Evolutionary conservation across 208 protist genomes (phyloP).

Genomic region (Trypanosoma boissoni): DNA sequence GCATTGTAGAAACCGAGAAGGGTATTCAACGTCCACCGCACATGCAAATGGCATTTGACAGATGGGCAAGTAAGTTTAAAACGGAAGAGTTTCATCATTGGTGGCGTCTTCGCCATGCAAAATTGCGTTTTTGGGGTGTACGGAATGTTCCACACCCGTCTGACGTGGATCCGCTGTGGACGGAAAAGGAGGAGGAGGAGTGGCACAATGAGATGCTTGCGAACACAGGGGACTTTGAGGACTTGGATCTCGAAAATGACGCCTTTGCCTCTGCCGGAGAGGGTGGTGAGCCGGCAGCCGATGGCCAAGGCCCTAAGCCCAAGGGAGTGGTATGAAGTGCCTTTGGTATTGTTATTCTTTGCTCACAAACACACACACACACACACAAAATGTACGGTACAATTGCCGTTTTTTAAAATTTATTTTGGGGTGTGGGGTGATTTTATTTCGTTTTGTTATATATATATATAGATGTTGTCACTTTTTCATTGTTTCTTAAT

Average conservation of each 20-base stretch:
- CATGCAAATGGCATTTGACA: conserved; percentile 93
- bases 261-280: conserved; percentile 59
- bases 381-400: too few relatives aligned
- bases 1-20: conserved; percentile 86
- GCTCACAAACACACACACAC: too few relatives aligned
- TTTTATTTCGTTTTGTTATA: too few relatives aligned
- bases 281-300: conserved; percentile 30
- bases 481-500: too few relatives aligned
- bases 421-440: too few relatives aligned
- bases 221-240: conserved; percentile 85
- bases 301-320: conserved; percentile 21
- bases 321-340: conserved; percentile 25
- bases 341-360: conserved; percentile 9
- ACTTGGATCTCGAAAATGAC: conserved; percentile 82
- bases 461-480: too few relatives aligned
- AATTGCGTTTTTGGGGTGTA: conserved; percentile 89
- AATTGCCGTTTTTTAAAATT: too few relatives aligned
- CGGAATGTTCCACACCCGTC: conserved; percentile 90
- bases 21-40: conserved; percentile 86
- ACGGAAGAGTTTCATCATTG: conserved; percentile 92
- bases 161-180: conserved; percentile 89
- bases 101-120: conserved; percentile 88
- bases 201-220: conserved; percentile 90
- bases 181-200: conserved; percentile 91
- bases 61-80: conserved; percentile 91